Conservation (phyloP, 352 stramenopile species). For the Globisporangium takayamanum region DNA sequence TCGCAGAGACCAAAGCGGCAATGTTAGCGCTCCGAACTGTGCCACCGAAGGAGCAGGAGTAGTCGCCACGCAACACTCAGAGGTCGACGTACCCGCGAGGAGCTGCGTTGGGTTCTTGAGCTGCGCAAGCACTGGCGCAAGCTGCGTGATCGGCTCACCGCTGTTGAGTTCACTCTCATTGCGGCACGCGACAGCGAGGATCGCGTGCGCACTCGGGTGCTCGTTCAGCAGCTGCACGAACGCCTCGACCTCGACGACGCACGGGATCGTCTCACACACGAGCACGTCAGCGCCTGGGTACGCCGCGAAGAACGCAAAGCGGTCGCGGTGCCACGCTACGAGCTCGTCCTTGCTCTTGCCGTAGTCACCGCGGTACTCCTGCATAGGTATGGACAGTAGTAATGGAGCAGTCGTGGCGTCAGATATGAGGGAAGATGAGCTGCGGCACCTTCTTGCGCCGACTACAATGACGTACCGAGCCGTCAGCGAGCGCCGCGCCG, state of each 20-base stretch:
- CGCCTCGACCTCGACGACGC: slow-evolving; percentile 70
- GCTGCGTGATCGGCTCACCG: slow-evolving; percentile 40
- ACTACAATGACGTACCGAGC: slow-evolving; percentile 44
- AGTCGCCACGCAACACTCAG: background rate
- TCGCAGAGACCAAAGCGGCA: too few relatives aligned
- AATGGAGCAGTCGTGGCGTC: background rate
- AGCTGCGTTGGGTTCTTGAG: slow-evolving; percentile 53
- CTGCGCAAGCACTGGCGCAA: slow-evolving; percentile 36
- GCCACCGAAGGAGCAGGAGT: background rate
- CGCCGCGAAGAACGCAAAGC: slow-evolving; percentile 59
- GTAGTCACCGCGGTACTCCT: slow-evolving; percentile 87
- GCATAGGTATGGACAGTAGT: background rate
- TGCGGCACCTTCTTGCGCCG: background rate
- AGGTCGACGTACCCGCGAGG: slow-evolving; percentile 22
- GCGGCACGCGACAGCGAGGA: slow-evolving; percentile 60
- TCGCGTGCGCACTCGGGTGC: slow-evolving; percentile 38
- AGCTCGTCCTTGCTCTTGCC: slow-evolving; percentile 57
- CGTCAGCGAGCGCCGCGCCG: slow-evolving; percentile 72
- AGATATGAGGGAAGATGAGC: background rate
- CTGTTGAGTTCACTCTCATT: slow-evolving; percentile 64
- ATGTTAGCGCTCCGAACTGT: too few relatives aligned
- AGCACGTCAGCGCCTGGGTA: slow-evolving; percentile 58
- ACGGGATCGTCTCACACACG: slow-evolving; percentile 85
- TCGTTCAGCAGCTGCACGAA: slow-evolving; percentile 76
- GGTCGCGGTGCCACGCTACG: slow-evolving; percentile 67